phyloP scores from a whole-genome alignment of 306 rosid genomes.

The Calophaca sinica region DNA sequence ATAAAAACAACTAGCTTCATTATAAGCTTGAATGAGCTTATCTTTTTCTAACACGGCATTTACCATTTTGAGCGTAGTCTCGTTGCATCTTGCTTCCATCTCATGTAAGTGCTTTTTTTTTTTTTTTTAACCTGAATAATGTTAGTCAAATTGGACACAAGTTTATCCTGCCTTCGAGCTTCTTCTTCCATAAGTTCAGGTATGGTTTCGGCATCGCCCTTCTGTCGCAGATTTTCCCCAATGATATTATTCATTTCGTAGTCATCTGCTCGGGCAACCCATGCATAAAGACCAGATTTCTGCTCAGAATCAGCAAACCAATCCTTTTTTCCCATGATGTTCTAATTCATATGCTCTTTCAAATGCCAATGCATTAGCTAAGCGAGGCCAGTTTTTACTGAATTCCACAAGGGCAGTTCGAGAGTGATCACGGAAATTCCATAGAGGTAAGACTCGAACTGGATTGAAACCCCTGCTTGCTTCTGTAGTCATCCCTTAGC shows the following conservation, averaged over 20 bases:
- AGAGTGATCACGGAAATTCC: conserved; percentile 88
- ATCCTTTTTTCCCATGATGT: conserved; percentile 76
- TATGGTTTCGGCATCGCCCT: conserved; percentile 77
- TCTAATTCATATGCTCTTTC: conserved; percentile 79
- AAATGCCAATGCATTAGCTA: conserved; percentile 80
- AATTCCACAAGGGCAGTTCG: conserved; percentile 87
- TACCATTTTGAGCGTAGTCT: conserved; percentile 63
- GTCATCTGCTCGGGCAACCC: conserved; percentile 93
- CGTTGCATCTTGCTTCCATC: conserved; percentile 76
- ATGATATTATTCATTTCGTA: conserved; percentile 60
- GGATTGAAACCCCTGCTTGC: conserved; percentile 80
- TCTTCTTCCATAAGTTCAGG: conserved; percentile 90
- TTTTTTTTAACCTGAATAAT: conserved; percentile 70
- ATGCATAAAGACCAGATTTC: conserved; percentile 79
- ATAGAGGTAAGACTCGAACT: conserved; percentile 77
- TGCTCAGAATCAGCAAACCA: conserved; percentile 58
- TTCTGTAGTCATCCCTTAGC: conserved; percentile 78
- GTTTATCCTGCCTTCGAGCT: conserved; percentile 77
- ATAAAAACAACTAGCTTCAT: conserved; percentile 64
- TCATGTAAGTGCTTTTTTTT: conserved; percentile 63
- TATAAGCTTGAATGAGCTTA: conserved; percentile 70
- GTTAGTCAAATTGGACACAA: conserved; percentile 75
- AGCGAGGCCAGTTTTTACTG: conserved; percentile 82
- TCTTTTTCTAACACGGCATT: conserved; percentile 64
- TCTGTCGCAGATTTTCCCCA: conserved; percentile 77